These are phyloP conservation scores for Neurospora sp. DNA, from an alignment of 495 filamentous ascomycete genomes.

Conservation along the genomic window DNA sequence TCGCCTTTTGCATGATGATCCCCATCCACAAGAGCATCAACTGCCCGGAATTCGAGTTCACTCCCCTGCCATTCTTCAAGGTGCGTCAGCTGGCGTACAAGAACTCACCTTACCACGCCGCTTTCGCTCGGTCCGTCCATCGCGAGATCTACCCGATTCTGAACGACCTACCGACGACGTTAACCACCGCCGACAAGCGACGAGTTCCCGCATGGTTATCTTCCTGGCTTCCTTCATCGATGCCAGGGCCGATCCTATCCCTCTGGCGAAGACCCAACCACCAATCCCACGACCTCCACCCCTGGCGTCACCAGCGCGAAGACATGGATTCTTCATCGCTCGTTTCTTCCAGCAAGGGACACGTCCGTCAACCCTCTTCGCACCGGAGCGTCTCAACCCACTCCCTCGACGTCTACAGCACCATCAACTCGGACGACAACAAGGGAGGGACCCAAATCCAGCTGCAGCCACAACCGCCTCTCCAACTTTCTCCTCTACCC, in stretches of 20 bases:
- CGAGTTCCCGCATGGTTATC: neutral
- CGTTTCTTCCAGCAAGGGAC: constrained; percentile 8
- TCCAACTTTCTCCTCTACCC: neutral
- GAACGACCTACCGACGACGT: constrained; percentile 24
- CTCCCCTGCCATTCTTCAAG: constrained; percentile 41
- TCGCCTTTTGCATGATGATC: constrained; percentile 34
- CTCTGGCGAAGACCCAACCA: constrained; percentile 4
- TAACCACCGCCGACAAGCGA: constrained; percentile 13
- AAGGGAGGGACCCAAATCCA: neutral
- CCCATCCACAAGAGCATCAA: constrained; percentile 30
- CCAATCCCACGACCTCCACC: neutral
- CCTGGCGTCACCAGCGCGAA: neutral
- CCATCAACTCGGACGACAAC: neutral
- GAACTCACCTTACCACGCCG: constrained; percentile 32
- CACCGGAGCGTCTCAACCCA: constrained; percentile 9
- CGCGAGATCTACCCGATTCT: constrained; percentile 34
- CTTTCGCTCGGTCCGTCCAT: constrained; percentile 35
- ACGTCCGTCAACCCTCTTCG: constrained; percentile 6
- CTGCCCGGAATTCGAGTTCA: constrained; percentile 29
- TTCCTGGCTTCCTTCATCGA: neutral
- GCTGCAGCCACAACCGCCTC: neutral
- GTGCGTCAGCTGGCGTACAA: constrained; percentile 35
- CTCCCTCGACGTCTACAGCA: constrained; percentile 1
- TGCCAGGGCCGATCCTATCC: neutral
- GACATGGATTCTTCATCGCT: neutral